Conservation (phyloP, 495 filamentous ascomycete genomes). For the Neurospora sp. region DNA sequence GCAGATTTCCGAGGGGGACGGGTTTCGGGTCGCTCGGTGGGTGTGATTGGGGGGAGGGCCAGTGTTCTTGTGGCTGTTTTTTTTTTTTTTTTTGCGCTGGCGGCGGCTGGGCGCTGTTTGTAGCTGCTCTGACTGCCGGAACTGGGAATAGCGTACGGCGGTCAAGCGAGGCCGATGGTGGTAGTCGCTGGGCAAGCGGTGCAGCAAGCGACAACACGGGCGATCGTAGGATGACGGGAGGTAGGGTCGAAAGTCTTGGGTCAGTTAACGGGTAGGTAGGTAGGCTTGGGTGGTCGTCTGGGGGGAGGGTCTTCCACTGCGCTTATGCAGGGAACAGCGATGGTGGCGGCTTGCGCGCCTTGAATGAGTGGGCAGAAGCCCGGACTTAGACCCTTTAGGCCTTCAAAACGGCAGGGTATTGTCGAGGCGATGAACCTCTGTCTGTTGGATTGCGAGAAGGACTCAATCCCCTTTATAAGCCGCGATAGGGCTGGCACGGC, state of each 20-base stretch:
- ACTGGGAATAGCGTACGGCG: neutral
- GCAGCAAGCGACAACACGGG: constrained; percentile 1
- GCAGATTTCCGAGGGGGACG: neutral
- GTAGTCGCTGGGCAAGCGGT: neutral
- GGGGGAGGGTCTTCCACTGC: constrained; percentile 15
- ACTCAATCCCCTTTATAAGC: neutral
- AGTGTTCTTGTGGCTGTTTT: neutral
- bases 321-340: constrained; percentile 26
- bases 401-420: constrained; percentile 19
- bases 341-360: constrained; percentile 24
- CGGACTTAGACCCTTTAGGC: constrained; percentile 8
- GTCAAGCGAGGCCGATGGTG: neutral
- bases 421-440: constrained; percentile 4
- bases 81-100: neutral
- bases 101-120: neutral
- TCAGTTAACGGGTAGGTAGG: neutral
- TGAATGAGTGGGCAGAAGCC: constrained; percentile 20
- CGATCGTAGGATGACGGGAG: neutral
- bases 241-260: neutral
- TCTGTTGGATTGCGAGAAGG: neutral
- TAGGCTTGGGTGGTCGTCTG: neutral
- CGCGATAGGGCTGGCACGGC: neutral
- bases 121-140: neutral
- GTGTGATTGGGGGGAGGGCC: constrained; percentile 4
- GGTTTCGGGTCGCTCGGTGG: neutral